Percentiles rank a stretch among this genome's conserved stretches.
Conservation (phyloP, 2,329 filamentous ascomycete species). For the Pseudocercospora vitis region DNA sequence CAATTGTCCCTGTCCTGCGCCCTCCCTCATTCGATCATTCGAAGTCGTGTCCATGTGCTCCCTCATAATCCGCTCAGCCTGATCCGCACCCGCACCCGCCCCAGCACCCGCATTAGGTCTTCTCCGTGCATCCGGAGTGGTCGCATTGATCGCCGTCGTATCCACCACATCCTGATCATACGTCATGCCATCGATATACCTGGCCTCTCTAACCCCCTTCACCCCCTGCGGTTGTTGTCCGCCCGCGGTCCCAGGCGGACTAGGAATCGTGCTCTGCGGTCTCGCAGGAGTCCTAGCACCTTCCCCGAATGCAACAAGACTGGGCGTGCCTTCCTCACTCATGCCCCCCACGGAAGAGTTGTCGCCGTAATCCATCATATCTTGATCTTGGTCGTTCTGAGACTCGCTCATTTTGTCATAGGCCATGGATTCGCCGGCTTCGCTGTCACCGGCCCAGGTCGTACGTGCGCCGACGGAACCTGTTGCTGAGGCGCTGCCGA, state of each 20-base stretch:
- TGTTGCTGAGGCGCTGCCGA: slow-evolving; percentile 86
- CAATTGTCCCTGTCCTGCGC: slow-evolving; percentile 48
- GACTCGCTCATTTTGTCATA: slow-evolving; percentile 66
- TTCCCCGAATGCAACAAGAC: slow-evolving; percentile 88
- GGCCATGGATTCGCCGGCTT: slow-evolving; percentile 51
- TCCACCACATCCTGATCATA: slow-evolving; percentile 46
- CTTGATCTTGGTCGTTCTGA: slow-evolving; percentile 30
- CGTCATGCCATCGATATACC: slow-evolving; percentile 48
- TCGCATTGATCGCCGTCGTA: too few species aligned
- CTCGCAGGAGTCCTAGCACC: slow-evolving; percentile 64
- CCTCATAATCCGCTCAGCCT: slow-evolving; percentile 65
- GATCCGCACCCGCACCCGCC: slow-evolving; percentile 39
- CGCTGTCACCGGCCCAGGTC: slow-evolving; percentile 65
- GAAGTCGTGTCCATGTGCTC: slow-evolving; percentile 54
- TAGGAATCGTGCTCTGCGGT: slow-evolving; percentile 64
- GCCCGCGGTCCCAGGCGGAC: too few species aligned
- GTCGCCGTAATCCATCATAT: slow-evolving; percentile 43
- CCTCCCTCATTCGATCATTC: slow-evolving; percentile 40
- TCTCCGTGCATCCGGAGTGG: slow-evolving; percentile 24
- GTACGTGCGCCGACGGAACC: slow-evolving; percentile 69
- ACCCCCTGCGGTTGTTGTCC: slow-evolving; percentile 50
- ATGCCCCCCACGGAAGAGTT: slow-evolving; percentile 70
- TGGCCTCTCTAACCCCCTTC: slow-evolving; percentile 40
- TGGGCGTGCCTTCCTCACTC: slow-evolving; percentile 81
- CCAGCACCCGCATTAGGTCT: background rate